These are phyloP conservation scores for Pythium sp. DNA, from an alignment of 352 stramenopile species.

Conservation along the genomic window DNA sequence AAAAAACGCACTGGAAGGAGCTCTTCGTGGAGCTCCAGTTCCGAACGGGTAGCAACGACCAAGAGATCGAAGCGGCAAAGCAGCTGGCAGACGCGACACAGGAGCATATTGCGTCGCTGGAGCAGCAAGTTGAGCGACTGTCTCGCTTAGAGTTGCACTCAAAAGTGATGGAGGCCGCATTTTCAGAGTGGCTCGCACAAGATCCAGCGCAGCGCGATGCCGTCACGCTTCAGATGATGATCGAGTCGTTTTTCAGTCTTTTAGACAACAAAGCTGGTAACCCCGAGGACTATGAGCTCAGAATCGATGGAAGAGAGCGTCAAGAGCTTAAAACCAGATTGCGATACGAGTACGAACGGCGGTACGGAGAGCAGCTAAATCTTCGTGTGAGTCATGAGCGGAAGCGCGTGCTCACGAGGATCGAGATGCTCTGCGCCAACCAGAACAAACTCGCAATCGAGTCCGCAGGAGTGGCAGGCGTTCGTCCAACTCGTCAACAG, in stretches of 20 bases:
- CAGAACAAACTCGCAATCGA: conserved; percentile 11
- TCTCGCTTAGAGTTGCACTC: conserved; percentile 1
- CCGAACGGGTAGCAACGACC: conserved; percentile 27
- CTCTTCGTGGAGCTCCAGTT: conserved; percentile 42
- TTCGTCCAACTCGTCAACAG: neutral
- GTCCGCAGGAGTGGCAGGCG: neutral
- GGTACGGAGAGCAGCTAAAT: conserved; percentile 52
- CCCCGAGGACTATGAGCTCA: neutral
- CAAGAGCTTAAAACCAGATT: conserved; percentile 32
- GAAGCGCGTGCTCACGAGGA: conserved; percentile 42
- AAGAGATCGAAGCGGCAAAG: conserved; percentile 32
- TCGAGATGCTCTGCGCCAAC: conserved; percentile 43
- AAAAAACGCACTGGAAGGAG: conserved; percentile 39
- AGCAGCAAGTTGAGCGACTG: conserved; percentile 21
- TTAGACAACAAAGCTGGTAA: neutral
- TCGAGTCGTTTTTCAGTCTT: conserved; percentile 21
- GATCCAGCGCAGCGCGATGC: neutral
- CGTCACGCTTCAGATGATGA: conserved; percentile 15
- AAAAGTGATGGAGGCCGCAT: neutral
- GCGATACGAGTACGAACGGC: conserved; percentile 46
- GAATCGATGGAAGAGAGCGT: neutral
- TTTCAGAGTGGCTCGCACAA: conserved; percentile 7
- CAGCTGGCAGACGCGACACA: conserved; percentile 29
- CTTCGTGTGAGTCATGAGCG: conserved; percentile 54
- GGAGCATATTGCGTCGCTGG: conserved; percentile 25